Evolutionary conservation across 805 yeast species (phyloP), one percentile per base, ranked within the genome.

Genomic region (Yamadazyma nakazawae): DNA sequence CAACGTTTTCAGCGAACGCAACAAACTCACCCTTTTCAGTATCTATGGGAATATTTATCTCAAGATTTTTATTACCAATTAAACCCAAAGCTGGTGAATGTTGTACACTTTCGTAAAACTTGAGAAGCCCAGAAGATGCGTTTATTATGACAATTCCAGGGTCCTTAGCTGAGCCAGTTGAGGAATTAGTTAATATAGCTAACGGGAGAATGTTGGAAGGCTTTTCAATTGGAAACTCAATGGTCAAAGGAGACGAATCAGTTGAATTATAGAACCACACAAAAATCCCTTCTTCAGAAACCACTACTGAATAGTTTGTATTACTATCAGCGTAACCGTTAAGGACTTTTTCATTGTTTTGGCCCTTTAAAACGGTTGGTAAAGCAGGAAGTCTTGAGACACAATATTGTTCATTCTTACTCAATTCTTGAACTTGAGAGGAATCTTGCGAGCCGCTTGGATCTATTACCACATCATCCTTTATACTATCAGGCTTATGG

Each of bases 131-230:
- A 0, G 80, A 55, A 16, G 70, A 60, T 0, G 83, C 70, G 57
- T 84, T 80, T 17, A 88, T 72, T 5, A 84, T 76, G 6, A 85
- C 81, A 34, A 89, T 64, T 9, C 96, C 96, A 0, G 95, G 92
- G 53, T 74, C 78, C 34, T 56, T 55, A 26, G 61, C 52, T 13
- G 70, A 62, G 2, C 82, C 81, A 3, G 78, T 76, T 6, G 80
- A 63, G 3, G 92, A 83, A 10, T 74, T 59, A 1, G 87, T 79
- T 32, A 87, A 62, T 5, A 77, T 71, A 1, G 85, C 87, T 46
- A 82, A 61, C 0, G 85, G 84, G 8, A 68, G 55, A 30, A 62
- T 39, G 3, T 51, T 45, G 24, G 38, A 35, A 13, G 57, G 39
- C 40, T 59, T 50, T 10, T 62, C 67, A 32, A 74, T 62, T 1